Evolutionary conservation across 2,329 filamentous ascomycete species (phyloP), one percentile per base, ranked within the genome.

Genomic region (Beauveria varroae): DNA sequence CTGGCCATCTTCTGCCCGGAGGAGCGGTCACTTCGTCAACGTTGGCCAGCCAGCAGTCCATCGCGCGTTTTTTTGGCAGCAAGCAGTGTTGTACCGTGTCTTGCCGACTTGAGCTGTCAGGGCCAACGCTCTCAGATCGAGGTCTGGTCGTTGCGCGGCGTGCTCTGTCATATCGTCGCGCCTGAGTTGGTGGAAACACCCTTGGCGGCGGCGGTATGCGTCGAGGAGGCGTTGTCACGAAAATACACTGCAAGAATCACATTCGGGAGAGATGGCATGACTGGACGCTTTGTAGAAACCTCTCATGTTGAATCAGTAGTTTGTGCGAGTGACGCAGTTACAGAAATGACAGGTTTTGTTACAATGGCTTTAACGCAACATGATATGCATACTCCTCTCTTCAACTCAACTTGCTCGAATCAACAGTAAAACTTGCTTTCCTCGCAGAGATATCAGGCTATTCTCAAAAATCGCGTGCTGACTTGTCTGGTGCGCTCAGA

Each of bases 1-100:
- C 72, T 71, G 0, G 64, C 63, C 2, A 73, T 73, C 73, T 72
- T 71, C 72, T 0, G 62, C 65, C 8, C 65, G 70, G 0, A 71
- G 72, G 0, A 68, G 67, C 54, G 72, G 72, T 0, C 64, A 72
- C 1, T 73, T 74, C 46, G 71, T 74, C 65, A 74, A 73, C 58
- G 63, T 74, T 74, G 16, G 66, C 66, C 28, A 69, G 69, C 52
- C 72, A 74, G 50, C 71, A 73, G 18, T 65, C 71, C 0, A 71
- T 72, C 65, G 71, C 3, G 71, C 69, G 0, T 73, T 64, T 26
- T 7, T 73, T 64, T 7, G 71, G 70, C 0, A 72, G 72, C 46
- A 37, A 71, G 72, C 24, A 72, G 72, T 5, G 72, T 70, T 70
- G 0, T 73, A 73, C 9, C 70, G 72, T 5, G 71, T 66, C 0